Percentiles rank a stretch among this genome's conserved stretches.
Conservation (phyloP, 2,329 filamentous ascomycete species). For the Juglanconis sp. region DNA sequence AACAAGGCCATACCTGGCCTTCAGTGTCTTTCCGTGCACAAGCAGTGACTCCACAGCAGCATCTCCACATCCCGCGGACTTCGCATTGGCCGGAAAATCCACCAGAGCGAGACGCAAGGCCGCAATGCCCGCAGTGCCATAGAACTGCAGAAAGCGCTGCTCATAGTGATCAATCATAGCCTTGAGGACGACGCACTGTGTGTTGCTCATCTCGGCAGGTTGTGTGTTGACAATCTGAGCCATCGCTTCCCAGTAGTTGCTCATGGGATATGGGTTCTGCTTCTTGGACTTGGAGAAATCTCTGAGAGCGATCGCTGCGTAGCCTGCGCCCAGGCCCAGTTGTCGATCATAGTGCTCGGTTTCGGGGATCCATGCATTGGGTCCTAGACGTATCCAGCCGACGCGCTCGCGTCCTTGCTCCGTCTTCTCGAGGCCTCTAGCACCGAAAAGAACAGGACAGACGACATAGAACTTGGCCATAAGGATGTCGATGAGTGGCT, state of each 20-base stretch:
- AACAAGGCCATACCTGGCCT: constrained; percentile 46
- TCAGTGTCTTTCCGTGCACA: constrained; percentile 53
- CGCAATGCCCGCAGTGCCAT: constrained; percentile 71
- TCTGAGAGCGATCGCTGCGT: constrained; percentile 75
- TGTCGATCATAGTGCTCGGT: constrained; percentile 79
- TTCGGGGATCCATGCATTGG: constrained; percentile 58
- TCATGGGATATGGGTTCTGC: constrained; percentile 72
- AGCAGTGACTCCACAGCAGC: constrained; percentile 49
- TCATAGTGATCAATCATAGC: constrained; percentile 72
- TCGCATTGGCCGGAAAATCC: constrained; percentile 63
- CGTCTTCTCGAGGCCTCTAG: constrained; percentile 72
- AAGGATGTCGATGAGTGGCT: constrained; percentile 69
- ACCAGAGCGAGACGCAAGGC: constrained; percentile 68
- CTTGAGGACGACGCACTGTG: constrained; percentile 68
- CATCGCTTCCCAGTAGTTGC: constrained; percentile 78
- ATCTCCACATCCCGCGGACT: constrained; percentile 34
- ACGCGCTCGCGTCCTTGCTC: constrained; percentile 63
- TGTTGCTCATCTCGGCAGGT: constrained; percentile 62
- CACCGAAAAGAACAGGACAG: constrained; percentile 84
- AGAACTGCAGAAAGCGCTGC: constrained; percentile 74
- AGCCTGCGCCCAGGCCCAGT: constrained; percentile 80
- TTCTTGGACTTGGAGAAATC: constrained; percentile 72
- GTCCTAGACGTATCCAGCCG: constrained; percentile 66
- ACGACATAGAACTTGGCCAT: constrained; percentile 77
- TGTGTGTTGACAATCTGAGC: constrained; percentile 76